These are phyloP conservation scores for Crepidotus variabilis DNA, from an alignment of 768 basidiomycete genomes.

Conservation along the genomic window DNA sequence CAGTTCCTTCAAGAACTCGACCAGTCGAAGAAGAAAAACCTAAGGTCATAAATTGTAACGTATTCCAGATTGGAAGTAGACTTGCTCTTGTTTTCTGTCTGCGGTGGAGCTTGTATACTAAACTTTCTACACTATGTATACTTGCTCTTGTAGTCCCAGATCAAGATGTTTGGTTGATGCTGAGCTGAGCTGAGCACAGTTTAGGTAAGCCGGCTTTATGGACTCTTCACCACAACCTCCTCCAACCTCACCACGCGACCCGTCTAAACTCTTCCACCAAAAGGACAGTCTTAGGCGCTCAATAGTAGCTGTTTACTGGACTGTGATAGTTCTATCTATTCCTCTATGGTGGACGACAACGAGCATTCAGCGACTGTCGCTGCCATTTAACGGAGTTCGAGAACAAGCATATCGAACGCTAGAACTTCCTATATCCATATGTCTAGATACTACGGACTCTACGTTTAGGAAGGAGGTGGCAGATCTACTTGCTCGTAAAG, in stretches of 20 bases:
- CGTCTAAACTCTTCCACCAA: conserved; percentile 52
- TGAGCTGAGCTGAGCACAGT: conserved; percentile 10
- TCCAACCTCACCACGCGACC: conserved; percentile 34
- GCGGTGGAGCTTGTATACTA: too few relatives aligned
- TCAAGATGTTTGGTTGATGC: too few relatives aligned
- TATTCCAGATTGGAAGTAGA: too few relatives aligned
- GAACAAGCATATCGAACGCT: conserved; percentile 45
- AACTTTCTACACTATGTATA: too few relatives aligned
- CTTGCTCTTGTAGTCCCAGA: too few relatives aligned
- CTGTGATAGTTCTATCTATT: conserved; percentile 67
- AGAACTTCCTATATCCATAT: conserved; percentile 44
- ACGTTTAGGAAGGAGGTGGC: conserved; percentile 9
- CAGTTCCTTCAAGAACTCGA: too few relatives aligned
- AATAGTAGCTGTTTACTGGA: conserved; percentile 77
- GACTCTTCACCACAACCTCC: conserved; percentile 16
- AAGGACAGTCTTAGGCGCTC: conserved; percentile 43
- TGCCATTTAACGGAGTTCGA: conserved; percentile 61
- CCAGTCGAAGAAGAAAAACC: too few relatives aligned
- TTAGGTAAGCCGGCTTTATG: conserved; percentile 17
- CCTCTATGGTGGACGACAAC: conserved; percentile 96
- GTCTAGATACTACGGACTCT: conserved; percentile 22
- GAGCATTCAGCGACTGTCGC: conserved; percentile 76
- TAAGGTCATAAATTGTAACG: too few relatives aligned
- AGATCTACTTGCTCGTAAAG: conserved; percentile 2
- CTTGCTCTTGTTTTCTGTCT: too few relatives aligned